Evolutionary conservation across 768 basidiomycete genomes (phyloP), one percentile per base, ranked within the genome.

Genomic region (Asterophora lycoperdoides): DNA sequence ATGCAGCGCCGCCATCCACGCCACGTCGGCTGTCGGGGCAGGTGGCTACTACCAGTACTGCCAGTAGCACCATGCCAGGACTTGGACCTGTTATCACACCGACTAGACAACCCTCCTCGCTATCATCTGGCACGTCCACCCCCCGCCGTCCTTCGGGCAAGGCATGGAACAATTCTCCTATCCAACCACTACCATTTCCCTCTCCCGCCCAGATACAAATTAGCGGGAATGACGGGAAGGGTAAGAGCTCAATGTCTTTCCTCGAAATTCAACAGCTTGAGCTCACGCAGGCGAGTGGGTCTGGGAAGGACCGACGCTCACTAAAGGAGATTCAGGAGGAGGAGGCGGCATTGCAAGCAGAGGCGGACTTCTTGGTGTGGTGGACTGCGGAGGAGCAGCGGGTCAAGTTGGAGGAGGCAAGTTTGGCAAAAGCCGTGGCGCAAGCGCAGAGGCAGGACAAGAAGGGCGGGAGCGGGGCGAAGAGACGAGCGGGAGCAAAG

Each of bases 251-350:
- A 23, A 70, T 83, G 49, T 92, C 93, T 1, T 82, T 95, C 34
- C 71, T 80, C 0, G 89, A 84, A n/a, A 96, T 96, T 44, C 93
- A 95, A 63, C 75, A 82, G 61, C 70, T 83, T 37, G 88, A 93
- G 63, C 74, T 78, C 35, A 77, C 83, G 52, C 79, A 83, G 49
- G 56, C 54, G 4, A 54, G 59, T 1, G 58, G 61, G 2, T 61
- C 67, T 5, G 60, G 61, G 5, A 78, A 76, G 51, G 79, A 79
- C 53, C 81, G 78, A 52, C 77, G 77, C 28, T 86, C 86, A 20
- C 67, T 95, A 49, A 69, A 73, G 13, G 84, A 95, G 53, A 97
- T 96, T 36, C 93, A 95, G 64, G 81, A 84, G 50, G 92, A 96
- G 62, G 91, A 93, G 62, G 70, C 68, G 29, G 79, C 76, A 35